Conservation (phyloP, 345 rosid genomes). For the Ailanthus altissimus region DNA sequence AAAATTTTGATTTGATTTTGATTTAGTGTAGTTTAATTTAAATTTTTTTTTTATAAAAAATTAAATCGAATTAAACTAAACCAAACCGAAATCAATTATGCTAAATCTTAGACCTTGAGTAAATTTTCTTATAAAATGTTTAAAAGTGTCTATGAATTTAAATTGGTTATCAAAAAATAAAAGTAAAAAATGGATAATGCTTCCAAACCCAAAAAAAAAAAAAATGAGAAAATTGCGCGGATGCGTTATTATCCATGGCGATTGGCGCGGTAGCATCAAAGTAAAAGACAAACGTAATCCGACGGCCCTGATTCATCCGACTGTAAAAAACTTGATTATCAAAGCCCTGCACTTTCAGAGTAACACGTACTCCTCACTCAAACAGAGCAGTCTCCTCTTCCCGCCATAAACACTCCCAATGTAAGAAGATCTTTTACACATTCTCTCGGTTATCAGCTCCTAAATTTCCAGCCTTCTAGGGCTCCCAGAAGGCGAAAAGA, state of each 20-base stretch:
- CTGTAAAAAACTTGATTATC: background rate
- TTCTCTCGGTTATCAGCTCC: background rate
- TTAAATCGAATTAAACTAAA: no score
- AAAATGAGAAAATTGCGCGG: background rate
- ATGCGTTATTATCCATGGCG: background rate
- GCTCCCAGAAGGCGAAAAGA: slow-evolving; percentile 1
- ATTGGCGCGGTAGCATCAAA: background rate
- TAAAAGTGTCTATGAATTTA: no score
- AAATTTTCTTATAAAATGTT: no score
- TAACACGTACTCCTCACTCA: background rate
- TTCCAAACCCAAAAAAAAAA: no score
- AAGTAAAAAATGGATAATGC: no score
- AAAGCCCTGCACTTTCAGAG: no score
- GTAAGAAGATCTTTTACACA: background rate
- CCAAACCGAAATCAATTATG: no score
- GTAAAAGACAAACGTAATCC: background rate
- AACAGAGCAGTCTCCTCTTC: background rate
- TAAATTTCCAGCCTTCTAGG: slow-evolving; percentile 11
- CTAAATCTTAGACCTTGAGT: no score
- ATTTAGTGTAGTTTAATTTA: no score
- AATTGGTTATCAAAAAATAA: no score
- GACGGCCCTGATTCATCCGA: background rate
- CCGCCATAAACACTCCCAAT: slow-evolving; percentile 16
- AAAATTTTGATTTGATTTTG: no score
- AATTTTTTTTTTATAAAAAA: no score